Percentiles rank a stretch among this genome's conserved stretches.
Evolutionary conservation across 2,329 filamentous ascomycete genomes (phyloP).

Genomic region (Hirsutella rhossiliensis): DNA sequence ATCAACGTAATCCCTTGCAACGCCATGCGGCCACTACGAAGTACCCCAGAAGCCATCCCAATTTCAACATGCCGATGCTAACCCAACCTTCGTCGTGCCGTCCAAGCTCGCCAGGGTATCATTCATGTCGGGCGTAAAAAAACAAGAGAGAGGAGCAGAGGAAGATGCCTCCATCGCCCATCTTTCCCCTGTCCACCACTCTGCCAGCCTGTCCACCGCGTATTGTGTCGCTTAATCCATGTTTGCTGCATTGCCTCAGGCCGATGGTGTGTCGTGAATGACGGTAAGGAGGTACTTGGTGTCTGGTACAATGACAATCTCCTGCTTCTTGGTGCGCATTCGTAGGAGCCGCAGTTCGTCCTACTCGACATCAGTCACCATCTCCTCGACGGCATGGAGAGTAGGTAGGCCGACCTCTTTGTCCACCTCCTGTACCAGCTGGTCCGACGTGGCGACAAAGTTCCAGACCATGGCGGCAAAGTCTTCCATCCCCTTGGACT

Average conservation of each 20-base stretch:
- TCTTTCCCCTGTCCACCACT: no score
- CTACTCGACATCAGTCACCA: constrained; percentile 23
- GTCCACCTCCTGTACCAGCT: constrained; percentile 61
- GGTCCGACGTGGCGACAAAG: constrained; percentile 58
- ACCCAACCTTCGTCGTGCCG: not conserved
- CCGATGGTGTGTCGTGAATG: constrained; percentile 68
- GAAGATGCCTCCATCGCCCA: no score
- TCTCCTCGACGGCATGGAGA: no score
- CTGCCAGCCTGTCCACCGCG: not conserved
- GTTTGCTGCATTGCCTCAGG: constrained; percentile 26
- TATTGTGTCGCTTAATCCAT: not conserved
- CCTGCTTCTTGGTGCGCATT: constrained; percentile 72
- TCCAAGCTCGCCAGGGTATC: not conserved
- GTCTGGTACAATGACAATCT: constrained; percentile 75
- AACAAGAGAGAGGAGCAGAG: not conserved
- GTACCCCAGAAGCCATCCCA: no score
- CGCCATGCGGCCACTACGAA: no score
- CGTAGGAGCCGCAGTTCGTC: constrained; percentile 68
- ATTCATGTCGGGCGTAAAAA: not conserved
- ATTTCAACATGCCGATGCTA: not conserved
- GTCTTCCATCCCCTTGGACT: constrained; percentile 53
- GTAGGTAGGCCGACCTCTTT: constrained; percentile 39
- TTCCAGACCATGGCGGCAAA: constrained; percentile 67
- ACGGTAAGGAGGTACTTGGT: constrained; percentile 67
- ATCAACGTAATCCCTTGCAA: no score